phyloP scores from a whole-genome alignment of 2,329 filamentous ascomycete species.

The Pseudocercospora musae region DNA sequence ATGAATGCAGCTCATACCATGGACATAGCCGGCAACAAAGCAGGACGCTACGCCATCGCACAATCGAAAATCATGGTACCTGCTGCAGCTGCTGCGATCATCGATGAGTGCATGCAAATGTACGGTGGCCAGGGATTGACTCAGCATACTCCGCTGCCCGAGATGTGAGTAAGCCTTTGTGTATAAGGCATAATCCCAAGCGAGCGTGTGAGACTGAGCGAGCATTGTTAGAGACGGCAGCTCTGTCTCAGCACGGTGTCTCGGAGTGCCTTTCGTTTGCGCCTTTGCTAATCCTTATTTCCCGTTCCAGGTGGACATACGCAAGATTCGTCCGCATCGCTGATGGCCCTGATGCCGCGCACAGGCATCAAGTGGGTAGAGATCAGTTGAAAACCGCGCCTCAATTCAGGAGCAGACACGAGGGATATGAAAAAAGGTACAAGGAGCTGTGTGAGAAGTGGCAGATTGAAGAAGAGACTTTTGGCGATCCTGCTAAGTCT shows the following conservation, averaged over 20 bases:
- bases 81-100: conserved; percentile 73
- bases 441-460: conserved; percentile 48
- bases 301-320: conserved; percentile 34
- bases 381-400: conserved; percentile 71
- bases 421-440: conserved; percentile 56
- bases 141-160: conserved; percentile 87
- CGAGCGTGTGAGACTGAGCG: too few species aligned
- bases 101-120: conserved; percentile 88
- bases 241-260: too few species aligned
- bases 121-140: conserved; percentile 85
- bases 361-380: conserved; percentile 72
- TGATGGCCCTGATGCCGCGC: conserved; percentile 94
- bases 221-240: too few species aligned
- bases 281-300: too few species aligned
- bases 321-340: conserved; percentile 31
- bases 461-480: conserved; percentile 61
- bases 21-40: conserved; percentile 80
- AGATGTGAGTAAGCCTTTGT: conserved; percentile 27
- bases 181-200: too few species aligned
- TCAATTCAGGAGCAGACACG: conserved; percentile 55
- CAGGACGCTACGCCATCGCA: conserved; percentile 83
- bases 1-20: conserved; percentile 93
- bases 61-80: conserved; percentile 90
- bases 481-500: conserved; percentile 41
- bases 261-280: too few species aligned